Percentiles rank a stretch among this genome's conserved stretches.
These are phyloP conservation scores for Pharnaceum exiguum DNA, from an alignment of 148 eudicot genomes.

Conservation along the genomic window DNA sequence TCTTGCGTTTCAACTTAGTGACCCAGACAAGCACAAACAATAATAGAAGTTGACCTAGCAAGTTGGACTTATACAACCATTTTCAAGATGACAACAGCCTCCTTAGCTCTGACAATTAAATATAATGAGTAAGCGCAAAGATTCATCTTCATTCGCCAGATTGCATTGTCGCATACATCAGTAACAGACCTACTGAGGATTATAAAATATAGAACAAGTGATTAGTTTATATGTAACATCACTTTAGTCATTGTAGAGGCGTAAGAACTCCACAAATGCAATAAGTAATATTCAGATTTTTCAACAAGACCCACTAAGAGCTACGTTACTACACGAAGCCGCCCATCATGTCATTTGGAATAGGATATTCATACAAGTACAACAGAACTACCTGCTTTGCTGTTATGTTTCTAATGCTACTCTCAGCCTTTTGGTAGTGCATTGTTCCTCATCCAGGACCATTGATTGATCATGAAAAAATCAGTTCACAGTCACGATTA, in stretches of 20 bases:
- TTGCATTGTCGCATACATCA: slow-evolving; percentile 13
- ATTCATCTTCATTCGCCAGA: not conserved
- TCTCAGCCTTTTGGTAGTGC: slow-evolving; percentile 7
- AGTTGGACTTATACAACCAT: slow-evolving; percentile 4
- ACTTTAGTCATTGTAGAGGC: too few relatives aligned
- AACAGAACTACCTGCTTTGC: slow-evolving; percentile 6
- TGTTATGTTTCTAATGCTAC: too few relatives aligned
- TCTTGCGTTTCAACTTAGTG: not conserved
- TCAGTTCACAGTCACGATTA: too few relatives aligned
- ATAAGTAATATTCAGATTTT: not conserved
- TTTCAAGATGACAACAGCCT: not conserved
- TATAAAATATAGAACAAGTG: not conserved
- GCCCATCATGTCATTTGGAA: slow-evolving; percentile 4
- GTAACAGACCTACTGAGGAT: too few relatives aligned
- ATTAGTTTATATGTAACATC: not conserved
- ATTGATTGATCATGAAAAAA: not conserved
- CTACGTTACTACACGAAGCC: slow-evolving; percentile 17
- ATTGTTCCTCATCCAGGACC: not conserved
- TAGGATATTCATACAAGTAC: slow-evolving; percentile 4
- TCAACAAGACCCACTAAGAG: not conserved
- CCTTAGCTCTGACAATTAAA: not conserved
- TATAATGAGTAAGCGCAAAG: not conserved
- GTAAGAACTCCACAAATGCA: not conserved
- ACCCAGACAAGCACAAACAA: not conserved
- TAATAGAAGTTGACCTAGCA: too few relatives aligned